Evolutionary conservation across 768 basidiomycete species (phyloP).

Genomic region (Phylloporus rhodoxanthus): DNA sequence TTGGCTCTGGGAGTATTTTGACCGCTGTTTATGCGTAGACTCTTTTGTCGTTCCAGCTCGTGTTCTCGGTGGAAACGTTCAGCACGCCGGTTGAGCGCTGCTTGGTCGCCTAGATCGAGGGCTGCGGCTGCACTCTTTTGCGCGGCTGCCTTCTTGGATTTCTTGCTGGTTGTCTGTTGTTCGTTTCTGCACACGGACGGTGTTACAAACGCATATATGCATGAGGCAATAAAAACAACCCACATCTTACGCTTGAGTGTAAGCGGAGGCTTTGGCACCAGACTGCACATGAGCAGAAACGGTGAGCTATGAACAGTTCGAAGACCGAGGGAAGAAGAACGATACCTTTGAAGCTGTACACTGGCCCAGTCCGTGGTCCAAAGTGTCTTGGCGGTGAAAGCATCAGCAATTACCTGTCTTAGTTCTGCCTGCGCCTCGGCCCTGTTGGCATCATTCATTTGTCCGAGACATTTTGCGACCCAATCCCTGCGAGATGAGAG

Average conservation of each 20-base stretch:
- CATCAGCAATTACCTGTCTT: conserved; percentile 93
- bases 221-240: conserved; percentile 14
- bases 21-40: conserved; percentile 27
- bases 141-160: conserved; percentile 52
- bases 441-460: conserved; percentile 86
- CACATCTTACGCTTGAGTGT: conserved; percentile 70
- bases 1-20: conserved; percentile 38
- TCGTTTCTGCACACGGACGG: conserved; percentile 33
- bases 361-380: conserved; percentile 94
- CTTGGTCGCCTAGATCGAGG: conserved; percentile 59
- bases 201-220: conserved; percentile 7
- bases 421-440: conserved; percentile 87
- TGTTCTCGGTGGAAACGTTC: conserved; percentile 89
- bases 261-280: conserved; percentile 55
- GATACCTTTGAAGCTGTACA: conserved; percentile 80
- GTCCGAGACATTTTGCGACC: conserved; percentile 89
- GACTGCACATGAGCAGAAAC: conserved; percentile 33
- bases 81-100: conserved; percentile 69
- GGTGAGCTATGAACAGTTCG: too few relatives aligned
- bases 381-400: conserved; percentile 76
- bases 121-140: conserved; percentile 33
- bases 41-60: conserved; percentile 72
- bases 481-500: conserved; percentile 61
- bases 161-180: conserved; percentile 44
- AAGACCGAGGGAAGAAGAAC: conserved; percentile 1